Evolutionary conservation across 306 rosid genomes (phyloP).

Genomic region (Quercus wislizeni): DNA sequence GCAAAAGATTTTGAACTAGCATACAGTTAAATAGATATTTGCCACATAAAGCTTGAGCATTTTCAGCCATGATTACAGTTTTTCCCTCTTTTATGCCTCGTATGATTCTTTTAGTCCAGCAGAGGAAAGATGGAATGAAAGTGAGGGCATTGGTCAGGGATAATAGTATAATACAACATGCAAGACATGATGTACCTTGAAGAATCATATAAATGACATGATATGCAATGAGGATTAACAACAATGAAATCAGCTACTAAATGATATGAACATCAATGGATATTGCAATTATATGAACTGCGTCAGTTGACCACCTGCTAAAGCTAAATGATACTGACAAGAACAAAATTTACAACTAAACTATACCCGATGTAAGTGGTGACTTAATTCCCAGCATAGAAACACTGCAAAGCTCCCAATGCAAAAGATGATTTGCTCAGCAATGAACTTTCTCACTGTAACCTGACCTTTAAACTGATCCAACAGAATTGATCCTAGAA

Average conservation of each 20-base stretch:
- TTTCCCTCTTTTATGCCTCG: neutral
- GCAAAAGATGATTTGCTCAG: conserved; percentile 46
- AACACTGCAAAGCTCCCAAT: conserved; percentile 62
- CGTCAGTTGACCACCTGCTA: neutral
- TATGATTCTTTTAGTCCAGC: neutral
- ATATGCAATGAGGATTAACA: neutral
- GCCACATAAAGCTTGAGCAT: neutral
- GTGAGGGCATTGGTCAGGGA: neutral
- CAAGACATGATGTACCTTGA: conserved; percentile 4
- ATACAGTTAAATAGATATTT: neutral
- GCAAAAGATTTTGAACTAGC: neutral
- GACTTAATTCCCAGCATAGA: conserved; percentile 85
- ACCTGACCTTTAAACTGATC: conserved; percentile 32
- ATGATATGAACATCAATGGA: neutral
- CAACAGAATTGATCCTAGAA: conserved; percentile 47
- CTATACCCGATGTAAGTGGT: conserved; percentile 69
- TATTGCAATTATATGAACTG: conserved; percentile 1
- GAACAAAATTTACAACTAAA: neutral
- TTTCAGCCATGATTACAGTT: neutral
- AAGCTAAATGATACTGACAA: neutral
- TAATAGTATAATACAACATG: neutral
- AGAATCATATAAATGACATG: neutral
- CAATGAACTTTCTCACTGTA: conserved; percentile 34
- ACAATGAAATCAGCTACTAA: neutral
- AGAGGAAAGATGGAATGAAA: neutral